Percentiles rank a stretch among this genome's conserved stretches.
Evolutionary conservation across 148 eudicot genomes (phyloP).

Genomic region (Polygonum maritimum): DNA sequence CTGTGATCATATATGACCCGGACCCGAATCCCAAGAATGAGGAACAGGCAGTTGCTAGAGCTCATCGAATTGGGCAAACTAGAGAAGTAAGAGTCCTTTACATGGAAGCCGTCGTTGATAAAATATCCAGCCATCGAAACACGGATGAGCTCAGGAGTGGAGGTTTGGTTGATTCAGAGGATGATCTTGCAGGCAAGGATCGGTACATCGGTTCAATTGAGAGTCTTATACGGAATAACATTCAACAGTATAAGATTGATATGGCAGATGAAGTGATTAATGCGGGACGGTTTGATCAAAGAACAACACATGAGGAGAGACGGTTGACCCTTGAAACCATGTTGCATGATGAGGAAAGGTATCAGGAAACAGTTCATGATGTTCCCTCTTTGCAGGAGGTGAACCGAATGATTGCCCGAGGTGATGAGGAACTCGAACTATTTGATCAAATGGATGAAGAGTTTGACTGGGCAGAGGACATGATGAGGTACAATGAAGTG

Average conservation of each 20-base stretch:
- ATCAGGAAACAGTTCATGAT: constrained; percentile 92
- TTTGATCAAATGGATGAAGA: constrained; percentile 99
- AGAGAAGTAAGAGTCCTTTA: constrained; percentile 98
- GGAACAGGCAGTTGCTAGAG: constrained; percentile 99
- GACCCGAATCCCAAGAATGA: constrained; percentile 99
- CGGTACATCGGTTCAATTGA: constrained; percentile 95
- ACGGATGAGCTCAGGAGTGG: constrained; percentile 81
- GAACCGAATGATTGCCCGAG: constrained; percentile 93
- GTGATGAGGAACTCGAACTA: constrained; percentile 91
- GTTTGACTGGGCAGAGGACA: constrained; percentile 82
- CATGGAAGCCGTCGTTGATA: constrained; percentile 96
- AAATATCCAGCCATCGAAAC: constrained; percentile 82
- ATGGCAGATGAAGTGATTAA: constrained; percentile 99
- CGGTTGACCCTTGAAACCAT: constrained; percentile 87
- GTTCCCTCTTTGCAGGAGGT: constrained; percentile 97
- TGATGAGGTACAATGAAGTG: constrained; percentile 80
- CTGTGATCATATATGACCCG: constrained; percentile 94
- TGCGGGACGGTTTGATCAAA: constrained; percentile 98
- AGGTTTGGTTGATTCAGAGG: constrained; percentile 73
- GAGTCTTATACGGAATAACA: constrained; percentile 86
- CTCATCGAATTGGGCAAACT: constrained; percentile 94
- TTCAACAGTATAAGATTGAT: constrained; percentile 96
- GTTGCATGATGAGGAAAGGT: constrained; percentile 95
- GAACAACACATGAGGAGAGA: constrained; percentile 98
- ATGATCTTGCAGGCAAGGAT: constrained; percentile 97